phyloP scores from a whole-genome alignment of 257 asterid species.

The Solanum paucissectum region DNA sequence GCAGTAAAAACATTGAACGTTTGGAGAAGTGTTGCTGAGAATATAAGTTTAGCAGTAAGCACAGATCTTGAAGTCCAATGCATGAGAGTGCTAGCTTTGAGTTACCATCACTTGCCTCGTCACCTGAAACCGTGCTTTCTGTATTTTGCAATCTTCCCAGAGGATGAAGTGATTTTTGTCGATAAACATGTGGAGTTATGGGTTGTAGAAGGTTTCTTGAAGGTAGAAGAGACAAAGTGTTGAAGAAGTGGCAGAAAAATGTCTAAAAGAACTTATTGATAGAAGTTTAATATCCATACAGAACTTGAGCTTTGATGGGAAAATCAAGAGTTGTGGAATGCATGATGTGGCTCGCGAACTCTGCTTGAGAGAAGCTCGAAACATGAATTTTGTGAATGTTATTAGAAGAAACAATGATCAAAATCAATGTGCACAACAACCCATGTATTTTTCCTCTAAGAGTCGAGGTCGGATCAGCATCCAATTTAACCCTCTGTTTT shows the following conservation, averaged over 20 bases:
- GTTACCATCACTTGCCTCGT: conserved; percentile 3
- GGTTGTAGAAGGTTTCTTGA: neutral
- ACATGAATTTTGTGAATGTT: neutral
- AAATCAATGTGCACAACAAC: neutral
- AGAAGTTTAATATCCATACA: neutral
- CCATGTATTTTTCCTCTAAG: neutral
- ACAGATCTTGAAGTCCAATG: neutral
- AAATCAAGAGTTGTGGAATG: neutral
- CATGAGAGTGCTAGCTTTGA: neutral
- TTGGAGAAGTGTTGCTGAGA: neutral
- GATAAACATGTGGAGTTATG: neutral
- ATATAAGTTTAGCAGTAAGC: neutral
- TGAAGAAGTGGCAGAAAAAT: neutral
- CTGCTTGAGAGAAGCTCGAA: neutral
- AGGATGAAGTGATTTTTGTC: neutral
- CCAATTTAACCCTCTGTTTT: neutral
- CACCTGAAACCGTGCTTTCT: neutral
- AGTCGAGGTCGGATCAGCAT: neutral
- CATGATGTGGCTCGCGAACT: neutral
- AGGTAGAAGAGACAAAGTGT: neutral
- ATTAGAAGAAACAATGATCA: neutral
- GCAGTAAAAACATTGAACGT: neutral
- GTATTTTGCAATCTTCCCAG: neutral
- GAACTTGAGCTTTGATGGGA: neutral
- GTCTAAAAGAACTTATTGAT: neutral